phyloP scores from a whole-genome alignment of 202 grass and related monocot species.

The Elaeis oleifera region DNA sequence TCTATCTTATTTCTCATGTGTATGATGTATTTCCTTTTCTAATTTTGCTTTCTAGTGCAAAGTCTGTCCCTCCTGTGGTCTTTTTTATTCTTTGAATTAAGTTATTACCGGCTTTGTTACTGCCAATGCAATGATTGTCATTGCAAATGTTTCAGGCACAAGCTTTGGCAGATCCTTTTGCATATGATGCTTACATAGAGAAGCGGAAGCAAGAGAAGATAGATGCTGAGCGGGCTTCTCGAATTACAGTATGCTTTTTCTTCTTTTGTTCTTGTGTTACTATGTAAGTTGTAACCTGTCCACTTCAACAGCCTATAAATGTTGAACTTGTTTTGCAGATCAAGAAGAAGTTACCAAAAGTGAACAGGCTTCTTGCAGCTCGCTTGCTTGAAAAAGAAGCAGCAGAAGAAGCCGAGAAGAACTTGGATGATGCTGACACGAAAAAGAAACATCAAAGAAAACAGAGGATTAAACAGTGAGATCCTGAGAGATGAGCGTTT shows the following conservation, averaged over 20 bases:
- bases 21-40: too few species aligned
- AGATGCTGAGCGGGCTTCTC: constrained; percentile 47
- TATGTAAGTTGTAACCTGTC: background rate
- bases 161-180: constrained; percentile 43
- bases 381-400: constrained; percentile 35
- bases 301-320: background rate
- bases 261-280: constrained; percentile 11
- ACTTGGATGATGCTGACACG: constrained; percentile 36
- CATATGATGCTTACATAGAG: constrained; percentile 40
- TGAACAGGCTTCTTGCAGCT: constrained; percentile 57
- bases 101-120: too few species aligned
- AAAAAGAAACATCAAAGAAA: constrained; percentile 53
- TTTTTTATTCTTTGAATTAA: too few species aligned
- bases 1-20: too few species aligned
- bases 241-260: constrained; percentile 53
- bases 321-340: constrained; percentile 30
- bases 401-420: constrained; percentile 27
- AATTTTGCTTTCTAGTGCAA: too few species aligned
- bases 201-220: constrained; percentile 55
- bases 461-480: constrained; percentile 30
- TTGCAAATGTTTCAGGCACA: constrained; percentile 36
- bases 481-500: constrained; percentile 59
- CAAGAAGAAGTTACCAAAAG: constrained; percentile 60
- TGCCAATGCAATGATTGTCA: background rate
- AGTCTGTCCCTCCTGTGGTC: too few species aligned